phyloP scores from a whole-genome alignment of 2,329 filamentous ascomycete genomes.

The Clarireedia hainanense region DNA sequence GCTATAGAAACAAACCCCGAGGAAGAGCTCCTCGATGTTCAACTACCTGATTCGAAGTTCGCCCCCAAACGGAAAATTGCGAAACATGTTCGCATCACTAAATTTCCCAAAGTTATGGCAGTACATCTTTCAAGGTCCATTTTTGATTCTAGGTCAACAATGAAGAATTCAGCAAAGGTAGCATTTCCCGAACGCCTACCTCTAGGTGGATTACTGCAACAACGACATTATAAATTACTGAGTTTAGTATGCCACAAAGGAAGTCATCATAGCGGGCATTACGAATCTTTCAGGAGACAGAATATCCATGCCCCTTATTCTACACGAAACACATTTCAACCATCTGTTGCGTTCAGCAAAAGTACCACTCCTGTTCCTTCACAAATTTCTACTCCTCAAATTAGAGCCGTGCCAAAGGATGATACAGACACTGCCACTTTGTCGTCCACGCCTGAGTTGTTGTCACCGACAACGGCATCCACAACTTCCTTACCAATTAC shows the following conservation, averaged over 20 bases:
- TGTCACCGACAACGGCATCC: slow-evolving; percentile 24
- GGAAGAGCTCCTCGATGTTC: slow-evolving; percentile 60
- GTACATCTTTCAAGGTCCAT: slow-evolving; percentile 92
- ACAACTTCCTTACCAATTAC: slow-evolving; percentile 21
- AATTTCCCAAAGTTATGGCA: slow-evolving; percentile 82
- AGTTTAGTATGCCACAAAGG: slow-evolving; percentile 91
- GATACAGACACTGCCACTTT: slow-evolving; percentile 18
- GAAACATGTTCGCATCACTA: slow-evolving; percentile 77
- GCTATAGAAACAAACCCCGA: slow-evolving; percentile 80
- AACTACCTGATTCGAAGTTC: slow-evolving; percentile 63
- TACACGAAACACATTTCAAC: slow-evolving; percentile 72
- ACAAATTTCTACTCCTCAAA: slow-evolving; percentile 23
- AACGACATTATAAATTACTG: slow-evolving; percentile 75
- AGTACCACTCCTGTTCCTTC: slow-evolving; percentile 21
- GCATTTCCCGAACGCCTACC: slow-evolving; percentile 81
- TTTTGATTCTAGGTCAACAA: slow-evolving; percentile 70
- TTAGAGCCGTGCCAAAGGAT: slow-evolving; percentile 27
- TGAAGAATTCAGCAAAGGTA: slow-evolving; percentile 93
- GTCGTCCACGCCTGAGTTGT: slow-evolving; percentile 23
- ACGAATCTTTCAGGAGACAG: slow-evolving; percentile 91
- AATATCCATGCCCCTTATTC: slow-evolving; percentile 71
- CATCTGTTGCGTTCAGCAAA: slow-evolving; percentile 56
- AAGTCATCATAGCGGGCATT: slow-evolving; percentile 92
- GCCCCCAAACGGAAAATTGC: slow-evolving; percentile 80
- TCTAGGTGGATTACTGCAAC: slow-evolving; percentile 69